Conservation (phyloP, 148 eudicot species). For the Chenopodium suecicum region DNA sequence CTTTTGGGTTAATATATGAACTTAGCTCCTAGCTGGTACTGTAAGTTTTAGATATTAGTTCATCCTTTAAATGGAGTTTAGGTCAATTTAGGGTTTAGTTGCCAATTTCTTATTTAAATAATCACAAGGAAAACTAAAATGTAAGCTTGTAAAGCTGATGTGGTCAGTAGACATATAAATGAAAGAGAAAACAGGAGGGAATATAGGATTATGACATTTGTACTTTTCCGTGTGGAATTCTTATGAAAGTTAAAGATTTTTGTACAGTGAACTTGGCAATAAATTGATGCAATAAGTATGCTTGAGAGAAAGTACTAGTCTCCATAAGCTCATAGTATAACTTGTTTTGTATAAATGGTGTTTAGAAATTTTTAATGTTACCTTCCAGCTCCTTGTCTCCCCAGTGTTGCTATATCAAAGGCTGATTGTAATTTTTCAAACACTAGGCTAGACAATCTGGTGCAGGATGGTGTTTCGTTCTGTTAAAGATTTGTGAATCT, state of each 20-base stretch:
- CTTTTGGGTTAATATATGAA: no score
- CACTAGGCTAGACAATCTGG: conserved; percentile 10
- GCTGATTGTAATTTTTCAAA: background rate
- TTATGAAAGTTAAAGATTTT: background rate
- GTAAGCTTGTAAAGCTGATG: background rate
- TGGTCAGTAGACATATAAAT: background rate
- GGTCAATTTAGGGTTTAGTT: background rate
- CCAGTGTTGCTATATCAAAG: background rate
- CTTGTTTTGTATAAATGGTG: background rate
- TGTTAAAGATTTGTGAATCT: conserved; percentile 9
- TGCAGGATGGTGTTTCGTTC: background rate
- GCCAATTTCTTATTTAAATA: background rate
- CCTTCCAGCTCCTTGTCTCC: conserved; percentile 2
- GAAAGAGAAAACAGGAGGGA: no score
- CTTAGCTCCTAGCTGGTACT: no score
- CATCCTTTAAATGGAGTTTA: background rate
- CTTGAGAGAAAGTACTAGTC: background rate
- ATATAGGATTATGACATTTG: background rate
- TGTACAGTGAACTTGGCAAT: background rate
- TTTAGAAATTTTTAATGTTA: background rate
- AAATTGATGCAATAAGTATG: background rate
- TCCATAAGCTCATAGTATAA: background rate
- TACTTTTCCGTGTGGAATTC: background rate
- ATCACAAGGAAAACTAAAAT: background rate
- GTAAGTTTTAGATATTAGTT: background rate